These are phyloP conservation scores for Sabuloglossum arenarium DNA, from an alignment of 495 filamentous ascomycete genomes.

Conservation along the genomic window DNA sequence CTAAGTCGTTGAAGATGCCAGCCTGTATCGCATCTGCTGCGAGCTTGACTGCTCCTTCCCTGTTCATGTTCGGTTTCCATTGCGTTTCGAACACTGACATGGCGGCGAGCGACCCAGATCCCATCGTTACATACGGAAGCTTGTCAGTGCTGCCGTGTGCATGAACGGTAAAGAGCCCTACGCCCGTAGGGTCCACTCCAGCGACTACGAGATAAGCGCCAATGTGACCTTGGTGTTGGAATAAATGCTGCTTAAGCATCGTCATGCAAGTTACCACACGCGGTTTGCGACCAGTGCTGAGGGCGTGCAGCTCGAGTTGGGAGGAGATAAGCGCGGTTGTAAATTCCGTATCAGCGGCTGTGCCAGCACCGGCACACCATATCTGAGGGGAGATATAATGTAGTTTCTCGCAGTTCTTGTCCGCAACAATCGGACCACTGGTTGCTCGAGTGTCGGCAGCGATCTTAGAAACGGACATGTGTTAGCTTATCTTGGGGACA, in stretches of 20 bases:
- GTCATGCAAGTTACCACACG: conserved; percentile 99
- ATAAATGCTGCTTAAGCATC: conserved; percentile 97
- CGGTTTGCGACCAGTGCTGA: conserved; percentile 87
- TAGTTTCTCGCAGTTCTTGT: conserved; percentile 99
- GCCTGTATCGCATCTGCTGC: conserved; percentile 79
- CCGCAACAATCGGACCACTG: conserved; percentile 91
- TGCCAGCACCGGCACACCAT: conserved; percentile 98
- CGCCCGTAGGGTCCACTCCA: conserved; percentile 88
- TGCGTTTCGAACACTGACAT: conserved; percentile 97
- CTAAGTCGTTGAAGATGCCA: conserved; percentile 98
- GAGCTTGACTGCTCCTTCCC: conserved; percentile 64
- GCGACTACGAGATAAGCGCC: conserved; percentile 97
- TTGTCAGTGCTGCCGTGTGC: conserved; percentile 98
- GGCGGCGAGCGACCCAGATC: conserved; percentile 81
- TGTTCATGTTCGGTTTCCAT: conserved; percentile 66
- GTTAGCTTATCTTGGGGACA: background rate
- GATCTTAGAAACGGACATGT: conserved; percentile 31
- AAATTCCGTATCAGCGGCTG: conserved; percentile 97
- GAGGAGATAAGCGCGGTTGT: conserved; percentile 97
- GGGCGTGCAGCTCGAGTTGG: conserved; percentile 86
- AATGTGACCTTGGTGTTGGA: conserved; percentile 94
- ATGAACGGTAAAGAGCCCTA: conserved; percentile 95
- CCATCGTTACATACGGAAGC: conserved; percentile 98
- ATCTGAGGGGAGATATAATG: conserved; percentile 98
- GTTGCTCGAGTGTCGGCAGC: conserved; percentile 97